A percentile compares a stretch with the other conserved stretches of the same genome.
phyloP scores from a whole-genome alignment of 208 protist genomes.

The Trypanosoma boissoni region DNA sequence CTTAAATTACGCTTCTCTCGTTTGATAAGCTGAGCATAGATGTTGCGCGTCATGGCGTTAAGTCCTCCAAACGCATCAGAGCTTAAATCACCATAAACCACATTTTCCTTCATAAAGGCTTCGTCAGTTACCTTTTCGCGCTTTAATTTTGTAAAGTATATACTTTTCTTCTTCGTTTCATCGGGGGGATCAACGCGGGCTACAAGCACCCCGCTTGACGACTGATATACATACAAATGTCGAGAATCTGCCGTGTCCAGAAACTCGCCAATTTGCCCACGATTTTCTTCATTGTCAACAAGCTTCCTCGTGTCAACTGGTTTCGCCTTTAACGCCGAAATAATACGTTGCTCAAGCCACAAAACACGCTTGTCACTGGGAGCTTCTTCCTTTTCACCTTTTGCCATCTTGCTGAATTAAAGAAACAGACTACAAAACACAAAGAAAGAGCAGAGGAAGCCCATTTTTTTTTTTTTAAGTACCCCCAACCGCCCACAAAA shows the following conservation, averaged over 20 bases:
- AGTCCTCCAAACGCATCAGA: constrained; percentile 66
- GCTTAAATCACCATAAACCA: constrained; percentile 85
- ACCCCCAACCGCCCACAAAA: too few species aligned
- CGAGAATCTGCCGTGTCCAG: constrained; percentile 88
- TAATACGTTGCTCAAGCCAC: constrained; percentile 91
- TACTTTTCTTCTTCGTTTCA: constrained; percentile 89
- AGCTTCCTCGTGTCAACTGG: constrained; percentile 90
- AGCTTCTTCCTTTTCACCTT: constrained; percentile 90
- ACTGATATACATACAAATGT: constrained; percentile 91
- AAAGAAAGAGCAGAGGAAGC: constrained; percentile 5
- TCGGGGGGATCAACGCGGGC: constrained; percentile 85
- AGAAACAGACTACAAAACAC: constrained; percentile 15
- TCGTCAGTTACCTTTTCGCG: constrained; percentile 90
- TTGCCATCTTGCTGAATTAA: constrained; percentile 43
- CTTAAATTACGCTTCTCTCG: constrained; percentile 81
- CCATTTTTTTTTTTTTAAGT: constrained; percentile 5
- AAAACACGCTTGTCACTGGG: constrained; percentile 88
- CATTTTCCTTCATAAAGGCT: constrained; percentile 73
- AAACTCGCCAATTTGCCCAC: constrained; percentile 89
- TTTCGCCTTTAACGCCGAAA: constrained; percentile 81
- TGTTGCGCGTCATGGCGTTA: constrained; percentile 75
- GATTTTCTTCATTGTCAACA: constrained; percentile 90
- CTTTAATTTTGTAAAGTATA: constrained; percentile 92
- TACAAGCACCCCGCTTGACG: constrained; percentile 59
- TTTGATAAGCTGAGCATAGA: constrained; percentile 89